Evolutionary conservation across 345 rosid species (phyloP).

Genomic region (Dovyalis caffra): DNA sequence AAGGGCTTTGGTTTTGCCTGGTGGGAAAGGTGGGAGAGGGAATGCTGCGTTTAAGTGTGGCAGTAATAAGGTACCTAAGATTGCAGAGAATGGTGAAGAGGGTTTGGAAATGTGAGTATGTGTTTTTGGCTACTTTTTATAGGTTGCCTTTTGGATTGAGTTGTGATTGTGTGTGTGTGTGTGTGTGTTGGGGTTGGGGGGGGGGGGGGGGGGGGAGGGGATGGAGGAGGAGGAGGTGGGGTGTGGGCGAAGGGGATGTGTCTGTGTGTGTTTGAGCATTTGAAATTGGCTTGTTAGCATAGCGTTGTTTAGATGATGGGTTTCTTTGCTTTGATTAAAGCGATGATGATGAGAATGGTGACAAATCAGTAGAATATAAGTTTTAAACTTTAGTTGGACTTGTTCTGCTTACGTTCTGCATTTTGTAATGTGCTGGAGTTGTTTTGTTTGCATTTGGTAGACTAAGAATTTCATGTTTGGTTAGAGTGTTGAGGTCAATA

Average conservation of each 20-base stretch:
- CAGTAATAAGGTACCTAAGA: slow-evolving; percentile 75
- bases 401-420: not conserved
- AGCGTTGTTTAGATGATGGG: not conserved
- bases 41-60: slow-evolving; percentile 87
- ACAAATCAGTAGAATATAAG: not conserved
- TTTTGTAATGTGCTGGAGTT: not conserved
- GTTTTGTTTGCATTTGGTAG: not conserved
- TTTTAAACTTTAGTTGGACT: not conserved
- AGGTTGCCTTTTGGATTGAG: not conserved
- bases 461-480: not conserved
- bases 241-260: too few species aligned
- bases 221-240: too few species aligned
- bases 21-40: slow-evolving; percentile 96
- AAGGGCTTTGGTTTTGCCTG: slow-evolving; percentile 74
- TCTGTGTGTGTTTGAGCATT: not conserved
- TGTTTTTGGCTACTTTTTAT: slow-evolving; percentile 2
- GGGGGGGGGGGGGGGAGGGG: too few species aligned
- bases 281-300: not conserved
- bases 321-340: not conserved
- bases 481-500: not conserved
- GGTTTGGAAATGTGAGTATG: slow-evolving; percentile 88
- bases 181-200: too few species aligned
- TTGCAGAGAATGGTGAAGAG: slow-evolving; percentile 95
- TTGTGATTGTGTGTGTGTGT: not conserved
- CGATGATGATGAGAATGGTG: not conserved